A percentile compares a stretch with the other conserved stretches of the same genome.
Evolutionary conservation across 257 asterid genomes (phyloP).

Genomic region (Rubia yunnanensis): DNA sequence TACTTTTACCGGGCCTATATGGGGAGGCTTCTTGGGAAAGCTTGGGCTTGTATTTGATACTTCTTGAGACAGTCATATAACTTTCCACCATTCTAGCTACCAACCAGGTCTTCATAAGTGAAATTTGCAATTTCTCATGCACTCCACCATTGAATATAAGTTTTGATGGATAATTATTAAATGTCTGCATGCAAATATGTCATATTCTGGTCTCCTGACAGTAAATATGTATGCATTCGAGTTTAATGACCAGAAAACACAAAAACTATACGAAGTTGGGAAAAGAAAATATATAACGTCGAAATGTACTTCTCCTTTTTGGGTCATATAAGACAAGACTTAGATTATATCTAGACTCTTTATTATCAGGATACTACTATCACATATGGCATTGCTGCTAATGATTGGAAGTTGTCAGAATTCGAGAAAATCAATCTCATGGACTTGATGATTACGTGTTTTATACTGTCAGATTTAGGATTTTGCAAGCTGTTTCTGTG

Average conservation of each 20-base stretch:
- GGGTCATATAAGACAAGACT: background rate
- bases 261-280: background rate
- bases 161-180: background rate
- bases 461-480: background rate
- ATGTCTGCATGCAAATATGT: background rate
- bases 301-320: background rate
- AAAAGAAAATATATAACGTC: background rate
- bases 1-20: background rate
- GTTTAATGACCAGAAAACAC: background rate
- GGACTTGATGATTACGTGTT: background rate
- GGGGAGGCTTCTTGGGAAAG: background rate
- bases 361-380: background rate
- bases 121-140: background rate
- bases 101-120: background rate
- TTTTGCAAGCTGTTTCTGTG: background rate
- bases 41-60: background rate
- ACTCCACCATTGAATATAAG: background rate
- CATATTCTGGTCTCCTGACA: too few species aligned
- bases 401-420: background rate
- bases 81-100: background rate
- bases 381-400: background rate
- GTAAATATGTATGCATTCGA: too few species aligned
- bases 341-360: background rate
- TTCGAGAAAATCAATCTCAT: background rate
- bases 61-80: background rate